A percentile compares a stretch with the other conserved stretches of the same genome.
These are phyloP conservation scores for Kluyveromyces sp. DNA, from an alignment of 1,139 yeast species.

Conservation along the genomic window DNA sequence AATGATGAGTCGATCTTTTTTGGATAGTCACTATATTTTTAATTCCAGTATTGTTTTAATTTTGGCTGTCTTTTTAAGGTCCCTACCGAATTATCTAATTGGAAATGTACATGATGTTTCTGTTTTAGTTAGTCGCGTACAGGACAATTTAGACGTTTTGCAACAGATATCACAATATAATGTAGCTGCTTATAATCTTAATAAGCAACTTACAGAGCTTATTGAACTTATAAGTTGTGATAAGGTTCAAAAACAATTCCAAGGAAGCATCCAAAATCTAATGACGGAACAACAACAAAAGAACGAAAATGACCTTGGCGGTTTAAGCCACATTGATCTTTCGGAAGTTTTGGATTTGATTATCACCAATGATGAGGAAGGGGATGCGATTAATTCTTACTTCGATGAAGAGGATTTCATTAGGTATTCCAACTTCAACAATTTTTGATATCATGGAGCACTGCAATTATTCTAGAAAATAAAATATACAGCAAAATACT, in stretches of 20 bases:
- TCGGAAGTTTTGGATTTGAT: slow-evolving; percentile 8
- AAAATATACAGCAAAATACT: not conserved
- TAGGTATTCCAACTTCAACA: slow-evolving; percentile 6
- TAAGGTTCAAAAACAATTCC: slow-evolving; percentile 8
- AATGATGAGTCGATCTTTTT: slow-evolving; percentile 13
- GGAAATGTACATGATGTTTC: slow-evolving; percentile 7
- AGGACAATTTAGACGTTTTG: slow-evolving; percentile 11
- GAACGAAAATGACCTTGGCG: slow-evolving; percentile 3
- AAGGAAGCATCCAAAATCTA: not conserved
- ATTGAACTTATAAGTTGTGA: slow-evolving; percentile 13
- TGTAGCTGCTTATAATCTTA: slow-evolving; percentile 13
- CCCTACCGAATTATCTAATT: slow-evolving; percentile 9
- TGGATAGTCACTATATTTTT: slow-evolving; percentile 16
- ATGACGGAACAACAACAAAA: not conserved
- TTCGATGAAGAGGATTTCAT: slow-evolving; percentile 12
- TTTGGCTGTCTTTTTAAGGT: slow-evolving; percentile 11
- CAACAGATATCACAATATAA: slow-evolving; percentile 13
- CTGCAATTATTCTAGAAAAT: too few relatives aligned
- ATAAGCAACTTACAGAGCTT: slow-evolving; percentile 13
- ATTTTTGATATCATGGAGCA: too few relatives aligned
- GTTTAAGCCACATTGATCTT: slow-evolving; percentile 8
- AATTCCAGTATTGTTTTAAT: slow-evolving; percentile 13
- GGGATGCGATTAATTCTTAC: not conserved
- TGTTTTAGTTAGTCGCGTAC: slow-evolving; percentile 10
- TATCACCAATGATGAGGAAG: slow-evolving; percentile 1